Conservation (phyloP, 371 early-diverging fungal species). For the Mortierella sp. region DNA sequence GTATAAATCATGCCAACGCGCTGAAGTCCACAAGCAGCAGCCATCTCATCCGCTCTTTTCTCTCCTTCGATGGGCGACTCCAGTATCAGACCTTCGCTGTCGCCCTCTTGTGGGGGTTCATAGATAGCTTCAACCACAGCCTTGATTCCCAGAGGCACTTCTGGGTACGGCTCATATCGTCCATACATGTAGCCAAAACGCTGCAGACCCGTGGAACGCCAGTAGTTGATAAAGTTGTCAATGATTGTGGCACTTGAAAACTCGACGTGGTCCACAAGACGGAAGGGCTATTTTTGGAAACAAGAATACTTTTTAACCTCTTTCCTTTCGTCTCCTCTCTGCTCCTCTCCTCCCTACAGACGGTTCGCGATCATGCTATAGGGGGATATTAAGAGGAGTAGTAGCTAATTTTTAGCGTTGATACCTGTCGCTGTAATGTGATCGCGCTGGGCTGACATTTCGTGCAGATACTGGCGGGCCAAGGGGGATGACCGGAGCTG, state of each 20-base stretch:
- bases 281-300: slow-evolving; percentile 73
- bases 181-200: slow-evolving; percentile 97
- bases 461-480: slow-evolving; percentile 96
- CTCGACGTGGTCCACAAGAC: slow-evolving; percentile 99
- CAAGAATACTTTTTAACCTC: no score
- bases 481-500: slow-evolving; percentile 86
- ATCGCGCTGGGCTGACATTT: slow-evolving; percentile 98
- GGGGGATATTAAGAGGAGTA: no score
- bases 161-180: slow-evolving; percentile 89
- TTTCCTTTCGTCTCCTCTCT: no score
- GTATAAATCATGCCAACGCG: slow-evolving; percentile 96
- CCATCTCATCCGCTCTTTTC: slow-evolving; percentile 72
- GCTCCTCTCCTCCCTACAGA: no score
- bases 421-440: slow-evolving; percentile 88
- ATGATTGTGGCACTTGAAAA: slow-evolving; percentile 92
- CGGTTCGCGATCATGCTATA: no score
- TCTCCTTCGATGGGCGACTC: slow-evolving; percentile 66
- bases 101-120: slow-evolving; percentile 93
- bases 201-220: slow-evolving; percentile 91
- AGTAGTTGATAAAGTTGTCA: slow-evolving; percentile 89
- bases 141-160: slow-evolving; percentile 97
- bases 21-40: slow-evolving; percentile 81
- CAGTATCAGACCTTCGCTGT: slow-evolving; percentile 87
- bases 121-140: slow-evolving; percentile 97
- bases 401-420: no score